Conservation (phyloP, 2,329 filamentous ascomycete genomes). For the Botrytis byssoidea region DNA sequence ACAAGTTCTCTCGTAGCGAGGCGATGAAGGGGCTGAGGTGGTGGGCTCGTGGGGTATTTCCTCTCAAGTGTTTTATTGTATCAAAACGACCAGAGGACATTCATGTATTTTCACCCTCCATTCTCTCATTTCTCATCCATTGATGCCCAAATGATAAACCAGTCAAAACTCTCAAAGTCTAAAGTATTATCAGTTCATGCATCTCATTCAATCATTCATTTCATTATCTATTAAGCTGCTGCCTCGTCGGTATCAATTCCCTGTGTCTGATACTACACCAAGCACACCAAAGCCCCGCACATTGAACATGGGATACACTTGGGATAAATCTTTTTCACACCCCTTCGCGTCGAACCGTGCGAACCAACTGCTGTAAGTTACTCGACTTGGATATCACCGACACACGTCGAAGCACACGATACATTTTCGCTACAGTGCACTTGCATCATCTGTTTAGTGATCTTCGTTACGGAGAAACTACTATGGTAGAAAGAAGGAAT, state of each 20-base stretch:
- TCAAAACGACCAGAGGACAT: not conserved
- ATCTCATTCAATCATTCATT: not conserved
- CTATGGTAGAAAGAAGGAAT: not conserved
- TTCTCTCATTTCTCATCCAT: not conserved
- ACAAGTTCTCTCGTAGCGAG: not conserved
- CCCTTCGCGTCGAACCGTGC: not conserved
- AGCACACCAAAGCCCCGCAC: not conserved
- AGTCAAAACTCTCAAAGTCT: no score
- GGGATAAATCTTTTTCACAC: not conserved
- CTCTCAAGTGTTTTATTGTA: not conserved
- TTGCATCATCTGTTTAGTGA: not conserved
- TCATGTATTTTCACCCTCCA: not conserved
- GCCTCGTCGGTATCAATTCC: conserved; percentile 7
- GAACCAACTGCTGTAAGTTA: not conserved
- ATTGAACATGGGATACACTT: not conserved
- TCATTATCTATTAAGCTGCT: conserved; percentile 8
- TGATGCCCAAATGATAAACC: not conserved
- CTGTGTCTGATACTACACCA: conserved; percentile 2
- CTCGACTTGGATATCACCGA: not conserved
- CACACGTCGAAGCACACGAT: not conserved
- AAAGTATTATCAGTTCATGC: not conserved
- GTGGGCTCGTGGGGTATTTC: not conserved
- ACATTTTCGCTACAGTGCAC: not conserved
- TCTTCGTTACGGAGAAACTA: not conserved
- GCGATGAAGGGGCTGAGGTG: conserved; percentile 8